Evolutionary conservation across 108 stramenopile species (phyloP).

Genomic region (Cylindrotheca fusiformis): DNA sequence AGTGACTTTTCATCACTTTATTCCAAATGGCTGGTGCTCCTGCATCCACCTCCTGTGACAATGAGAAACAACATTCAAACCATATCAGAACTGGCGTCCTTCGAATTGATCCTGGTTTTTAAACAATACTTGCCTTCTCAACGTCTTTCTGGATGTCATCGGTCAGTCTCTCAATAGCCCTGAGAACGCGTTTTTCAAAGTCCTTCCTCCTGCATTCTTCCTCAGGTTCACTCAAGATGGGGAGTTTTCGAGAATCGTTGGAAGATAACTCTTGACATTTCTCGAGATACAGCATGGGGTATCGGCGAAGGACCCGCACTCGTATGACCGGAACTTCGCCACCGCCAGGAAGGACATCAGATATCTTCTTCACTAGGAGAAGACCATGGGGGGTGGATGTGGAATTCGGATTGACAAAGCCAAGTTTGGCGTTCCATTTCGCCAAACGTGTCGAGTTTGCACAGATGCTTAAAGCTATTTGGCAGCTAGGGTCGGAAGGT

Average conservation of each 20-base stretch:
- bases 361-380: constrained; percentile 44
- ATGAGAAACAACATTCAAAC: constrained; percentile 4
- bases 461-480: constrained; percentile 37
- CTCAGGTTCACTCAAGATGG: constrained; percentile 55
- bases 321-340: constrained; percentile 66
- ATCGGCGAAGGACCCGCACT: constrained; percentile 59
- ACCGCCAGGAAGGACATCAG: constrained; percentile 57
- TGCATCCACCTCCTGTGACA: constrained; percentile 68
- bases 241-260: not conserved
- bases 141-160: constrained; percentile 51
- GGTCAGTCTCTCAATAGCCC: constrained; percentile 48
- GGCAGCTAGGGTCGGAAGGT: constrained; percentile 14
- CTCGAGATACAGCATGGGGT: constrained; percentile 67
- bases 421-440: constrained; percentile 79
- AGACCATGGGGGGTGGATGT: not conserved
- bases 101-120: not conserved
- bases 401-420: constrained; percentile 38
- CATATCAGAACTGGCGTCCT: not conserved
- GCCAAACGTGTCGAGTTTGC: constrained; percentile 74
- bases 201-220: constrained; percentile 45
- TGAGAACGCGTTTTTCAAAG: constrained; percentile 38
- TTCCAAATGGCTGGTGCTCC: constrained; percentile 66
- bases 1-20: constrained; percentile 31
- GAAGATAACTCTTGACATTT: constrained; percentile 18
- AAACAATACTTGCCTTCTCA: constrained; percentile 36